Conservation (phyloP, 495 filamentous ascomycete species). For the Chlorociboria aeruginascens region DNA sequence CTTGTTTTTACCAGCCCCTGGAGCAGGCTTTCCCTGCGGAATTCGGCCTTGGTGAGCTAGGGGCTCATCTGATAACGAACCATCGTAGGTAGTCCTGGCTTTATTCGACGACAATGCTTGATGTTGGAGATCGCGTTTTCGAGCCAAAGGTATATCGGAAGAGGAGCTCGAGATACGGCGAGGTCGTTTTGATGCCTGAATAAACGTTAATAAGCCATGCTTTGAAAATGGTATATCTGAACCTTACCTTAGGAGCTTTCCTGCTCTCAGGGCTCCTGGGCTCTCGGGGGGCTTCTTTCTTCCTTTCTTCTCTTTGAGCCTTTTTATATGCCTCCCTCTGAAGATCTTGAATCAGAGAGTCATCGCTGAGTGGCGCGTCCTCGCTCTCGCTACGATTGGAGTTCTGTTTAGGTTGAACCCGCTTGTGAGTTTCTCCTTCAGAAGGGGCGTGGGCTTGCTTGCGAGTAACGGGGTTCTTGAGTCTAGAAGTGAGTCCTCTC, state of each 20-base stretch:
- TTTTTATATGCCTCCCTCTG: neutral
- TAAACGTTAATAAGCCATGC: neutral
- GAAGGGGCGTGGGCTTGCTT: neutral
- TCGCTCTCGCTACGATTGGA: neutral
- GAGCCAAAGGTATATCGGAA: constrained; percentile 1
- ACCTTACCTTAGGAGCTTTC: too few species aligned
- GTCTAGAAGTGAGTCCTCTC: neutral
- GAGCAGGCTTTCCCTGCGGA: neutral
- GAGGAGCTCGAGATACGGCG: neutral
- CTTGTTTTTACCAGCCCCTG: neutral
- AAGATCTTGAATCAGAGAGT: neutral
- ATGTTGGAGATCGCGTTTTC: neutral
- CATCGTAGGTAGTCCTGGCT: neutral
- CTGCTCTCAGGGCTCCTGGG: too few species aligned
- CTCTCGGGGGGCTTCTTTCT: too few species aligned
- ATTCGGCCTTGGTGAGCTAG: neutral
- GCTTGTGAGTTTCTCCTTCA: neutral
- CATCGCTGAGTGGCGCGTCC: neutral
- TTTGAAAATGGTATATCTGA: too few species aligned
- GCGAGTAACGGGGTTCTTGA: neutral
- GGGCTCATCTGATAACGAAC: neutral
- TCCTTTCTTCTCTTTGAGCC: neutral
- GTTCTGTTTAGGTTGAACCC: neutral
- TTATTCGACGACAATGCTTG: neutral
- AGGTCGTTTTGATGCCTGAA: neutral